phyloP scores from a whole-genome alignment of 306 rosid genomes.

The Trichosanthes truncata region DNA sequence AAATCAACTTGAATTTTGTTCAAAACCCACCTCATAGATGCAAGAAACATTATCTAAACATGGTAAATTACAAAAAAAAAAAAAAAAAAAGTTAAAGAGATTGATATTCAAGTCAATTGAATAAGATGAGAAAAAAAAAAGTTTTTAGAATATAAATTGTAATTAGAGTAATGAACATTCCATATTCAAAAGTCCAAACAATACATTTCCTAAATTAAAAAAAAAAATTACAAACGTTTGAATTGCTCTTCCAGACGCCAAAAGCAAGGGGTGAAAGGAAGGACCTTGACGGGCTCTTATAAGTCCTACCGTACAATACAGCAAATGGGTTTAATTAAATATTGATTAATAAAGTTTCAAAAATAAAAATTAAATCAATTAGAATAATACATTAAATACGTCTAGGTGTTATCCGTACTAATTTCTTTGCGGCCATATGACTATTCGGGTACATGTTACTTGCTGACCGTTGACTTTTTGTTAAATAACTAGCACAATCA shows the following conservation, averaged over 20 bases:
- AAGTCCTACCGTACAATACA: neutral
- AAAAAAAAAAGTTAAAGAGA: neutral
- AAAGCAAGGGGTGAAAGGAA: neutral
- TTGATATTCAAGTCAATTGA: too few relatives aligned
- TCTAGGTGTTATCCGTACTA: neutral
- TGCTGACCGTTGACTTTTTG: neutral
- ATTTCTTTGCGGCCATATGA: neutral
- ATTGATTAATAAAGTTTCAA: neutral
- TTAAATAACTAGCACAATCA: neutral
- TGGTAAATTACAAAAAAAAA: too few relatives aligned
- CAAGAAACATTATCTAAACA: neutral
- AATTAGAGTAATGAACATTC: neutral
- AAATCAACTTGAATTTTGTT: neutral
- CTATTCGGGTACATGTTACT: neutral
- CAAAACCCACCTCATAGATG: neutral
- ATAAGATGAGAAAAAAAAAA: neutral
- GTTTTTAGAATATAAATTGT: too few relatives aligned
- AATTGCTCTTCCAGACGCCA: neutral
- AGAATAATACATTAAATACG: neutral
- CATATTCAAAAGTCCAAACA: neutral
- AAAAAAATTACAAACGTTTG: neutral
- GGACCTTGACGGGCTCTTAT: neutral
- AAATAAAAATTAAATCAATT: neutral
- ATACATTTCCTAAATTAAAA: too few relatives aligned
- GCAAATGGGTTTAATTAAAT: neutral